Base-by-base conservation (phyloP, 306 rosid species). In the Erythrophleum fordii region DNA sequence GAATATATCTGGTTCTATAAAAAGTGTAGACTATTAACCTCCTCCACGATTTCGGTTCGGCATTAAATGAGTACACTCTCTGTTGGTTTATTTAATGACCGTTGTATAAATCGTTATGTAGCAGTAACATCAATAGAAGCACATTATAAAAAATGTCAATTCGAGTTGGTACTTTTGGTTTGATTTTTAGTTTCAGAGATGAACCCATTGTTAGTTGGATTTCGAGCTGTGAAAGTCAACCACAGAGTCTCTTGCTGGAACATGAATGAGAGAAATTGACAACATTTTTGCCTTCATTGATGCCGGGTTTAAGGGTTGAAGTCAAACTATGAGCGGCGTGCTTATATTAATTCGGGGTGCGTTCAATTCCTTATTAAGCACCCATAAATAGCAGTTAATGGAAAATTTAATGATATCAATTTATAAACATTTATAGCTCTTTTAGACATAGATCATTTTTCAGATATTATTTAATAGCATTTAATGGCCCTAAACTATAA, bases 271-370 rank as follows among this genome's bases (percentile, higher is more conserved):
- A 18, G 49, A 80, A 76, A 73, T 42, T 39, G 22, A 23, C 31
- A 8, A 75, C 61, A n/a, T 44, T 48, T 58, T 66, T 83, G 72
- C 85, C 85, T 29, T 26, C 65, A 80, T 58, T 65, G 37, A 20
- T 73, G 87, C 83, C 89, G 87, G 7, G 60, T 86, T 83, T 53
- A 17, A 41, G 37, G 89, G 83, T 25, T 20, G 0, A 0, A 13
- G 80, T 66, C 80, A 78, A 78, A 16, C 71, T 60, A 83, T 4
- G 45, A 7, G 45, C 48, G 44, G 12, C 51, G 12, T 80, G 81
- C 69, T 65, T 39, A 59, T 22, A 48, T 26, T 8, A 1, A n/a
- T n/a, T n/a, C n/a, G 14, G 69, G 41, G 18, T 69, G 48, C 23
- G 62, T 46, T 82, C 77, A 55, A 56, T 48, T 64, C 22, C 26